These are phyloP conservation scores for Colletotrichum caudatum DNA, from an alignment of 2,329 filamentous ascomycete species.

Conservation along the genomic window DNA sequence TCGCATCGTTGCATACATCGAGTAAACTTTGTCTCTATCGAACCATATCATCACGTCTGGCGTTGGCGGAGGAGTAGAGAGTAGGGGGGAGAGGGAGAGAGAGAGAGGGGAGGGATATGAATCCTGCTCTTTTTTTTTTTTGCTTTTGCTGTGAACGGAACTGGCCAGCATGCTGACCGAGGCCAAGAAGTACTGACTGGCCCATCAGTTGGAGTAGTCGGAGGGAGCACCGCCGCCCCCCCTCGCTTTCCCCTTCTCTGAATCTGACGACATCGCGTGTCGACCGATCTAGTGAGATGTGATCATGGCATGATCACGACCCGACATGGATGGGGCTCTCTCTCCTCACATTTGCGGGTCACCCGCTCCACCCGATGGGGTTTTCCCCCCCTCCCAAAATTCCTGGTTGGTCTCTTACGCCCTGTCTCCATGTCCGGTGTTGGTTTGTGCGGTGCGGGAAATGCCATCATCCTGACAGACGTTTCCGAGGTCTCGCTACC, in stretches of 20 bases:
- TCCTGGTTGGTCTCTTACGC: neutral
- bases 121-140: slow-evolving; percentile 5
- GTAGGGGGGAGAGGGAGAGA: too few species aligned
- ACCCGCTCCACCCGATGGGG: neutral
- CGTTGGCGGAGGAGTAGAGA: neutral
- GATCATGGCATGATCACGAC: slow-evolving; percentile 23
- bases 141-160: neutral
- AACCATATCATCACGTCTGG: slow-evolving; percentile 20
- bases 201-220: neutral
- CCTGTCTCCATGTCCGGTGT: neutral
- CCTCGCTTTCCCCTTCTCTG: neutral
- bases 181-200: neutral
- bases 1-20: slow-evolving; percentile 11
- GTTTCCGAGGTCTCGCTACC: too few species aligned
- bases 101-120: neutral
- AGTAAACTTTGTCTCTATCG: neutral
- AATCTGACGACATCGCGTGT: slow-evolving; percentile 16
- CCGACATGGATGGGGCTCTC: neutral
- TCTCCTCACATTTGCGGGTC: slow-evolving; percentile 19
- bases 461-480: too few species aligned
- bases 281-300: slow-evolving; percentile 36
- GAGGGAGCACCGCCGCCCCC: neutral
- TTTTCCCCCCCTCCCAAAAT: neutral
- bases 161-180: slow-evolving; percentile 18
- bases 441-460: too few species aligned